Conservation (phyloP, 1,284 basidiomycete species). For the Phellopilus nigrolimitatus region DNA sequence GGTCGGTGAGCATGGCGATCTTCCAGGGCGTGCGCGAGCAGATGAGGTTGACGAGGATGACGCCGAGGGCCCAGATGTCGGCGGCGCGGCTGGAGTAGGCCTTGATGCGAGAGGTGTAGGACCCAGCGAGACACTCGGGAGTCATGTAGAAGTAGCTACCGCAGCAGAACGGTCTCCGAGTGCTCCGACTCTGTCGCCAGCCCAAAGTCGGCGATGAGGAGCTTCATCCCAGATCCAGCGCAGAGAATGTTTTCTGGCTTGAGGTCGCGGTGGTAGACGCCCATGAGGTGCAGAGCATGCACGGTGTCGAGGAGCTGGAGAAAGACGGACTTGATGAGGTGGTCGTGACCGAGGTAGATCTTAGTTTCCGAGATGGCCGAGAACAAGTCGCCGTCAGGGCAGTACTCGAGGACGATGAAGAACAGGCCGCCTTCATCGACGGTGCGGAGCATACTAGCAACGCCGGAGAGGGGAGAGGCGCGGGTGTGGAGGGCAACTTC, state of each 20-base stretch:
- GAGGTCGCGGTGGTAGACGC: slow-evolving; percentile 67
- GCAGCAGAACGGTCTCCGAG: slow-evolving; percentile 49
- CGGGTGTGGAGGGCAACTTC: slow-evolving; percentile 55
- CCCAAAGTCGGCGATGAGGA: slow-evolving; percentile 63
- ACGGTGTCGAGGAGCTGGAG: slow-evolving; percentile 62
- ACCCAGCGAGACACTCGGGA: slow-evolving; percentile 58
- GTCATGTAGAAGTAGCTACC: slow-evolving; percentile 58
- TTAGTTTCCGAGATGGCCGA: slow-evolving; percentile 51
- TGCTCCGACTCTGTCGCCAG: slow-evolving; percentile 51
- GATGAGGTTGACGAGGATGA: slow-evolving; percentile 61
- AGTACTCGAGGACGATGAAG: slow-evolving; percentile 62
- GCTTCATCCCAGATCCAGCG: slow-evolving; percentile 35
- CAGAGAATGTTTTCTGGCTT: slow-evolving; percentile 76
- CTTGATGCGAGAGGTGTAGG: slow-evolving; percentile 24
- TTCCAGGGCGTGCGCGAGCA: slow-evolving; percentile 68
- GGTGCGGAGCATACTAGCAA: slow-evolving; percentile 55
- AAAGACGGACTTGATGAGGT: slow-evolving; percentile 45
- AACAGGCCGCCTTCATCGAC: slow-evolving; percentile 51
- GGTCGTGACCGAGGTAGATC: slow-evolving; percentile 45
- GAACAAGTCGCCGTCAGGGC: slow-evolving; percentile 61
- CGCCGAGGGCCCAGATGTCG: slow-evolving; percentile 71
- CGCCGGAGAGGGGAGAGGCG: slow-evolving; percentile 52
- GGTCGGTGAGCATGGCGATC: slow-evolving; percentile 51
- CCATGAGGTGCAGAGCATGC: slow-evolving; percentile 51
- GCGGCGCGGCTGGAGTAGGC: slow-evolving; percentile 51